Evolutionary conservation across 164 flowering plant genomes (phyloP).

Genomic region (Kalanchoe fedtschenkoi): DNA sequence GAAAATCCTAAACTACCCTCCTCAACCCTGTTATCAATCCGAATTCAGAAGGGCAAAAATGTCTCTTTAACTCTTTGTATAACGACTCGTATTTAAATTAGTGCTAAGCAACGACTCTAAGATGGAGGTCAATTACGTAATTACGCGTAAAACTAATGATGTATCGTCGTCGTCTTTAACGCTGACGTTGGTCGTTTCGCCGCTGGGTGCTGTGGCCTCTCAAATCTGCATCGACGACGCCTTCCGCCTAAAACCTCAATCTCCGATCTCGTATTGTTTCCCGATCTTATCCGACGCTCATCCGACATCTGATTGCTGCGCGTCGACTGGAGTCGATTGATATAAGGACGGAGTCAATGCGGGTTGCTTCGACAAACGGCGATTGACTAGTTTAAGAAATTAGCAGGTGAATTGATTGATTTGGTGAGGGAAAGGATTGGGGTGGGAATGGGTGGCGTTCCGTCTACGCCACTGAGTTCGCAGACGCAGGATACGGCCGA

Average conservation of each 20-base stretch:
- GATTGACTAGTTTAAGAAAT: neutral
- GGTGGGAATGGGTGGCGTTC: slow-evolving; percentile 58
- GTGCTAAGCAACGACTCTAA: no score
- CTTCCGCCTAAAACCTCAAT: slow-evolving; percentile 1
- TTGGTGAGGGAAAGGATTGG: neutral
- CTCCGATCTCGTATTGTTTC: neutral
- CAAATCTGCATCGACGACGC: slow-evolving; percentile 4
- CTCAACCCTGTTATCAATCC: no score
- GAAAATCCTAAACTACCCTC: neutral
- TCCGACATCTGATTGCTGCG: neutral
- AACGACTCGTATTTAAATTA: no score
- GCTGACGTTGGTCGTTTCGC: neutral
- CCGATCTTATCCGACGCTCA: neutral
- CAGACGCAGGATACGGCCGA: slow-evolving; percentile 66
- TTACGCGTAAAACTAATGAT: neutral
- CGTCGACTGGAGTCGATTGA: neutral
- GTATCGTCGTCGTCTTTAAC: neutral
- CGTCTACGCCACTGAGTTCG: slow-evolving; percentile 67
- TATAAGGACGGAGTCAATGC: neutral
- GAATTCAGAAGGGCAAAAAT: no score
- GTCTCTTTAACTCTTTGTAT: no score
- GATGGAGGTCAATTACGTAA: neutral
- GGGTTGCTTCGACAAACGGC: neutral
- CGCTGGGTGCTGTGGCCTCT: neutral
- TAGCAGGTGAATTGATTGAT: neutral